phyloP scores from a whole-genome alignment of 345 rosid species.

The Fremontodendron californicum region DNA sequence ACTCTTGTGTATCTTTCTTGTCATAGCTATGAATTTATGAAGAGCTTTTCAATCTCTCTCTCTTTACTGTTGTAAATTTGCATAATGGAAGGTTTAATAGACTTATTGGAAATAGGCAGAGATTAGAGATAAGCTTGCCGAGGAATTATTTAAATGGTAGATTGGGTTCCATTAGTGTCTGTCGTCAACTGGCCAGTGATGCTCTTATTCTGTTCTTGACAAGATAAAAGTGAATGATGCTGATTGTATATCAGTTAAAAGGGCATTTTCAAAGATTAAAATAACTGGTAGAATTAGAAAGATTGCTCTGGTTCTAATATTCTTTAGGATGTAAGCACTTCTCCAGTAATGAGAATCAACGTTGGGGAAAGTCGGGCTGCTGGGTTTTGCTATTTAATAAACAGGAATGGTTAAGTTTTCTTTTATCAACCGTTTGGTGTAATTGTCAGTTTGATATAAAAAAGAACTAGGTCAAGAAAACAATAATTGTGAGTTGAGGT shows the following conservation, averaged over 20 bases:
- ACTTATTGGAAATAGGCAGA: neutral
- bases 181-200: neutral
- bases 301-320: neutral
- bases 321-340: neutral
- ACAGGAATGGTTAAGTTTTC: neutral
- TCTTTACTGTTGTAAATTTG: neutral
- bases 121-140: neutral
- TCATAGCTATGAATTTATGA: neutral
- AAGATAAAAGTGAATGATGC: neutral
- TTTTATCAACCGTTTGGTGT: neutral
- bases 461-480: neutral
- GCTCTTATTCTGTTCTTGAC: neutral
- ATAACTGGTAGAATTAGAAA: neutral
- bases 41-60: neutral
- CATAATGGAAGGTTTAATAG: neutral
- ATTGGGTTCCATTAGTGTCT: slow-evolving; percentile 2
- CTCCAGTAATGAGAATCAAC: neutral
- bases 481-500: neutral
- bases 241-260: neutral
- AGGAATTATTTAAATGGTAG: neutral
- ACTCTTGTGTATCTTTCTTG: neutral
- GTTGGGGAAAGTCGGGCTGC: neutral
- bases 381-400: neutral
- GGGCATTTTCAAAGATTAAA: neutral
- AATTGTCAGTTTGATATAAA: neutral